Percentiles rank a stretch among this genome's conserved stretches.
Evolutionary conservation across 2,329 filamentous ascomycete species (phyloP).

Genomic region (Metarhizium brunneum): DNA sequence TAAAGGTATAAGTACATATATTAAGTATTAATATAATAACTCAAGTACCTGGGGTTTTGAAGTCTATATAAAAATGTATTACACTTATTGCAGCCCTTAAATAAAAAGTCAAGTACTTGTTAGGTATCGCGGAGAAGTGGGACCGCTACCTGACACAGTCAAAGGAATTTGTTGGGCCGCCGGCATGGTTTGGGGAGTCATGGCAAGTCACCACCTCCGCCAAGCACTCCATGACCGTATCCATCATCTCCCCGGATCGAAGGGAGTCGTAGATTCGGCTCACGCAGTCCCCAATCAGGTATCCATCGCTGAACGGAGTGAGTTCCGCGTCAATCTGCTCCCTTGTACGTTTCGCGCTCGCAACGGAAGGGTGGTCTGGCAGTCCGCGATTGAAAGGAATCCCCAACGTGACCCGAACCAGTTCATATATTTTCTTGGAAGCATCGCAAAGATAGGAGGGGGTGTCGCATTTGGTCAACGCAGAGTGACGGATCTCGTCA

Average conservation of each 20-base stretch:
- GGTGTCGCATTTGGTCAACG: not conserved
- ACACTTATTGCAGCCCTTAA: too few species aligned
- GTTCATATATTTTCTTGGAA: not conserved
- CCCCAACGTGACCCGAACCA: not conserved
- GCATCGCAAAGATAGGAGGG: not conserved
- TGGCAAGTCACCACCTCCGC: not conserved
- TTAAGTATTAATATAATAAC: too few species aligned
- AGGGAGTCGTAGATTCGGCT: not conserved
- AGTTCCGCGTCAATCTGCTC: not conserved
- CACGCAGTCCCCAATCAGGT: not conserved
- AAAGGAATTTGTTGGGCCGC: not conserved
- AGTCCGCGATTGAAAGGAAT: not conserved
- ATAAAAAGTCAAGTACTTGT: too few species aligned
- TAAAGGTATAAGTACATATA: too few species aligned
- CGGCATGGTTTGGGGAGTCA: not conserved
- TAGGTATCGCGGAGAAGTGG: too few species aligned
- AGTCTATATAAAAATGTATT: too few species aligned
- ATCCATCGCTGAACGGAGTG: not conserved
- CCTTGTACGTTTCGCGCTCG: not conserved
- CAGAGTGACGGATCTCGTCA: not conserved
- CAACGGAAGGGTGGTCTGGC: not conserved
- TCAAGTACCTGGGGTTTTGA: too few species aligned
- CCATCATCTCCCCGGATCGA: not conserved
- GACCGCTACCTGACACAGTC: constrained; percentile 8
- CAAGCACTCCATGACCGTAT: not conserved